A percentile compares a stretch with the other conserved stretches of the same genome.
Evolutionary conservation across 2,329 filamentous ascomycete species (phyloP).

Genomic region (Claviceps pusilla): DNA sequence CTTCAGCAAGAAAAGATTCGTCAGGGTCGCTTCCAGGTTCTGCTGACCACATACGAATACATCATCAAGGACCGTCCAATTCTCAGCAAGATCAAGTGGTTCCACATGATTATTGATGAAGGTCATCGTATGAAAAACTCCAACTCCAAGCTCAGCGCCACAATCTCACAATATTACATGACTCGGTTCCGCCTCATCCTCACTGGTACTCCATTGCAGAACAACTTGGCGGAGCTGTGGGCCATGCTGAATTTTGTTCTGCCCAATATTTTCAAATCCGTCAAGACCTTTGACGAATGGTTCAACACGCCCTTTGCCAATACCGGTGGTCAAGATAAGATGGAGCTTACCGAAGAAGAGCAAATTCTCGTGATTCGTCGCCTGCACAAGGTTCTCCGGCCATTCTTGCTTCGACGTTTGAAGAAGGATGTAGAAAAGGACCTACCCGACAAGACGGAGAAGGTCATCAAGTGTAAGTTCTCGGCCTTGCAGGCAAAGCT

Average conservation of each 20-base stretch:
- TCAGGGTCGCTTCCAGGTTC: constrained; percentile 86
- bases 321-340: constrained; percentile 93
- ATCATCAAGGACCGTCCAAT: constrained; percentile 97
- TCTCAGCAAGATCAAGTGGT: constrained; percentile 97
- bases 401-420: constrained; percentile 91
- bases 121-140: constrained; percentile 99
- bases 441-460: constrained; percentile 94
- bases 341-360: constrained; percentile 99
- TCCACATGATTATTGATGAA: constrained; percentile 99
- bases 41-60: constrained; percentile 96
- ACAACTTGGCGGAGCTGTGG: constrained; percentile 93
- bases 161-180: constrained; percentile 86
- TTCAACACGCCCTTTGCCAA: constrained; percentile 99
- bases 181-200: constrained; percentile 93
- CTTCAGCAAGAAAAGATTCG: constrained; percentile 86
- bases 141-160: constrained; percentile 87
- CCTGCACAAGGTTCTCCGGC: constrained; percentile 91
- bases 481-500: constrained; percentile 84
- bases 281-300: constrained; percentile 98
- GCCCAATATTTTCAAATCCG: constrained; percentile 97
- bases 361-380: constrained; percentile 95
- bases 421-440: constrained; percentile 99
- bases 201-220: constrained; percentile 92
- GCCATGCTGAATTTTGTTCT: constrained; percentile 96
- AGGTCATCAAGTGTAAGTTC: constrained; percentile 98